Percentiles rank a stretch among this genome's conserved stretches.
These are phyloP conservation scores for Metschnikowia colocasiae DNA, from an alignment of 805 yeast species.

Conservation along the genomic window DNA sequence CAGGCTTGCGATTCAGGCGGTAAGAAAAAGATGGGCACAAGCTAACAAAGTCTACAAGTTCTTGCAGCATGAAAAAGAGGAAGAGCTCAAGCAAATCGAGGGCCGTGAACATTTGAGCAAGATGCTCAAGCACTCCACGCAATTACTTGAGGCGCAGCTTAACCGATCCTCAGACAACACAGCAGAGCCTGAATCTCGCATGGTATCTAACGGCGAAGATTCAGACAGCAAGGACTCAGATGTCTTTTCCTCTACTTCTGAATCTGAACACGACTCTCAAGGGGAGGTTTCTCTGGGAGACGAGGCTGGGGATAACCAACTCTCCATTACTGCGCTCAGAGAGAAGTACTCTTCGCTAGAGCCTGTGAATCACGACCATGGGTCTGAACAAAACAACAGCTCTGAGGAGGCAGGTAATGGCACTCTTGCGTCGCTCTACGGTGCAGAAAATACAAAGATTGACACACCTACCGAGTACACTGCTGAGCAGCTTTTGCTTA, in stretches of 20 bases:
- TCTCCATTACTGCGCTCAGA: slow-evolving; percentile 54
- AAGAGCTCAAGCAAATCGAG: slow-evolving; percentile 70
- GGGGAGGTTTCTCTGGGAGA: slow-evolving; percentile 12
- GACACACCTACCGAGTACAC: slow-evolving; percentile 24
- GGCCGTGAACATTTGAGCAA: slow-evolving; percentile 86
- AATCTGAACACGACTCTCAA: slow-evolving; percentile 23
- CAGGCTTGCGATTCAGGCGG: slow-evolving; percentile 77
- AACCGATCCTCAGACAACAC: slow-evolving; percentile 34
- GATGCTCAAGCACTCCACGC: slow-evolving; percentile 88
- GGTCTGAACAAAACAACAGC: slow-evolving; percentile 19
- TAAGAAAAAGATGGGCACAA: slow-evolving; percentile 83
- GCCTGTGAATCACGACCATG: not conserved
- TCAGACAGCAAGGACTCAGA: slow-evolving; percentile 19
- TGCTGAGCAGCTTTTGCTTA: slow-evolving; percentile 32
- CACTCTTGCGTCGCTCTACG: not conserved
- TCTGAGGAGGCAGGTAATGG: slow-evolving; percentile 11
- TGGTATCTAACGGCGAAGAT: slow-evolving; percentile 23
- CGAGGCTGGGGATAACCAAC: slow-evolving; percentile 43
- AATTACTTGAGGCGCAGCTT: slow-evolving; percentile 80
- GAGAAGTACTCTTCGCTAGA: slow-evolving; percentile 52
- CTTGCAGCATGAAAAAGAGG: slow-evolving; percentile 72
- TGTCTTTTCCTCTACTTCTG: slow-evolving; percentile 17
- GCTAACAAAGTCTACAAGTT: slow-evolving; percentile 80
- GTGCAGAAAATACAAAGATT: not conserved
- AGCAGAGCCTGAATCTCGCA: slow-evolving; percentile 20